Conservation (phyloP, 1,139 yeast species). For the Candida gigantensis region DNA sequence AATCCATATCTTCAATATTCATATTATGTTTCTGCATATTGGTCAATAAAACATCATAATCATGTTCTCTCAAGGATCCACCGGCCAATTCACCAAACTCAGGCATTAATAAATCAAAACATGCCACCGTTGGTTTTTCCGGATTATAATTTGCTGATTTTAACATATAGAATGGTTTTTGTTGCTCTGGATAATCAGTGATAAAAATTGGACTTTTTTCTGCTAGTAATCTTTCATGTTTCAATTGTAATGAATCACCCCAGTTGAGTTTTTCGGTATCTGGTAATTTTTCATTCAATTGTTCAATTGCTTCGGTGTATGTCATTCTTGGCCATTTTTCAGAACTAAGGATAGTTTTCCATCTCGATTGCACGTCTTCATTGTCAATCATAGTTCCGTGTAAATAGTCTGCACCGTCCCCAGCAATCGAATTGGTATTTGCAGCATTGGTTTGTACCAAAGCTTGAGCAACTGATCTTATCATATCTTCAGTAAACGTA, state of each 20-base stretch:
- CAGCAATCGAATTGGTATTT: constrained; percentile 17
- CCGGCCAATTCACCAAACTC: constrained; percentile 96
- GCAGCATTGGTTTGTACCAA: constrained; percentile 20
- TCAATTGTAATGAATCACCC: constrained; percentile 79
- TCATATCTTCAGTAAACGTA: constrained; percentile 66
- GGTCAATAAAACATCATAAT: constrained; percentile 43
- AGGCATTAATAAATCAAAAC: constrained; percentile 87
- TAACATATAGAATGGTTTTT: constrained; percentile 92
- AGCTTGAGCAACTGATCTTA: constrained; percentile 50
- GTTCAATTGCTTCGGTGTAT: constrained; percentile 69
- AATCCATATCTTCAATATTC: constrained; percentile 62
- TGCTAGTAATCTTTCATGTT: constrained; percentile 91
- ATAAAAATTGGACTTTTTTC: constrained; percentile 81
- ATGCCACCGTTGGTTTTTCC: constrained; percentile 68
- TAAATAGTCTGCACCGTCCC: constrained; percentile 44
- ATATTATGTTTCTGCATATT: constrained; percentile 55
- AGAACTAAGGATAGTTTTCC: constrained; percentile 30
- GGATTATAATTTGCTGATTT: constrained; percentile 35
- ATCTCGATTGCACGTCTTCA: constrained; percentile 34
- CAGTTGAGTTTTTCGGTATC: constrained; percentile 29
- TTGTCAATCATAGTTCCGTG: constrained; percentile 36
- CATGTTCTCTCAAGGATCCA: constrained; percentile 87
- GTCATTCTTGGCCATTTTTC: constrained; percentile 71
- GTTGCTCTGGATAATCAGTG: constrained; percentile 76
- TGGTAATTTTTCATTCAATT: constrained; percentile 26